These are phyloP conservation scores for Betula pendula DNA, from an alignment of 306 rosid genomes.

Conservation along the genomic window DNA sequence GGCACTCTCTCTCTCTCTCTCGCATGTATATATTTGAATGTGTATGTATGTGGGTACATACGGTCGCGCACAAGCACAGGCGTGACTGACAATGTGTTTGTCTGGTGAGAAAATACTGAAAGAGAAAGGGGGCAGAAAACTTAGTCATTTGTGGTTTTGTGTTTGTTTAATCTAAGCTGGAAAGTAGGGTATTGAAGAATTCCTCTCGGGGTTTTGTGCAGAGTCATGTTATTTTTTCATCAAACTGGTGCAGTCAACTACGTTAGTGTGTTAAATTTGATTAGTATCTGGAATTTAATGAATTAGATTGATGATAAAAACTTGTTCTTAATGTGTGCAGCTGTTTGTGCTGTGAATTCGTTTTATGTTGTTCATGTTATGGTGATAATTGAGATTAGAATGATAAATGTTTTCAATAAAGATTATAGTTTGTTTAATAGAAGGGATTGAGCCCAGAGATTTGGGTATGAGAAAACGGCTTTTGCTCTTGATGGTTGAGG, in stretches of 20 bases:
- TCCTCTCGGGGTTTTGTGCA: neutral
- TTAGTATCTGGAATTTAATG: neutral
- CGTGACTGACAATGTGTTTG: neutral
- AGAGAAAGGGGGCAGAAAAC: neutral
- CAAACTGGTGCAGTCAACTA: neutral
- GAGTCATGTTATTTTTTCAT: neutral
- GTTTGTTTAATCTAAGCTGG: neutral
- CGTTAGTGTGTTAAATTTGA: neutral
- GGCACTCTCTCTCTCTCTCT: slow-evolving; percentile 43
- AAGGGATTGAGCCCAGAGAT: no score
- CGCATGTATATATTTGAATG: no score
- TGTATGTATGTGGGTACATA: no score
- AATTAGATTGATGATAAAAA: neutral
- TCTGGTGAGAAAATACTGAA: neutral
- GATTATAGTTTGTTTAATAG: no score
- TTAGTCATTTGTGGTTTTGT: neutral
- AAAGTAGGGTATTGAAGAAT: neutral
- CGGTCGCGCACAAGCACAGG: neutral
- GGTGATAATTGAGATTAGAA: neutral
- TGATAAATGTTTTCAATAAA: no score
- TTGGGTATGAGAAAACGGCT: neutral
- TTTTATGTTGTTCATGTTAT: neutral
- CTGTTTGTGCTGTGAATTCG: neutral
- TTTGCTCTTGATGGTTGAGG: neutral
- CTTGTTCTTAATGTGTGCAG: neutral